A percentile compares a stretch with the other conserved stretches of the same genome.
These are phyloP conservation scores for Cyclocybe aegerita DNA, from an alignment of 768 basidiomycete genomes.

Conservation along the genomic window DNA sequence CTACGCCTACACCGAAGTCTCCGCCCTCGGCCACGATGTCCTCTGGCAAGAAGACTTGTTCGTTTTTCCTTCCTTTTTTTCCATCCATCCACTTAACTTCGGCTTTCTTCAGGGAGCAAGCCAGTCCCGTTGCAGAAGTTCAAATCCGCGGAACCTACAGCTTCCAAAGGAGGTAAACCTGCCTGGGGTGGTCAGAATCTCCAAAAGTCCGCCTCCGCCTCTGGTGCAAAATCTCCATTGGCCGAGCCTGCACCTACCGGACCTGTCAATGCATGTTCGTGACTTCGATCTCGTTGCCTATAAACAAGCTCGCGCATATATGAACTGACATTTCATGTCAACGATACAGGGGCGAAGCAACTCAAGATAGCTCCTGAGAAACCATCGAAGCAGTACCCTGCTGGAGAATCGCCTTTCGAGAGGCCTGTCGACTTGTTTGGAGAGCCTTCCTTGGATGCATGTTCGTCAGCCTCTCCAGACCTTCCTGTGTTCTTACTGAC, in stretches of 20 bases:
- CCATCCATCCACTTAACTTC: background rate
- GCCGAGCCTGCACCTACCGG: constrained; percentile 3
- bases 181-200: background rate
- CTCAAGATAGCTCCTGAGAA: constrained; percentile 8
- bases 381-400: background rate
- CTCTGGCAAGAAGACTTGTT: constrained; percentile 2
- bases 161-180: constrained; percentile 4
- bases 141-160: background rate
- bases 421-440: background rate
- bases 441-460: background rate
- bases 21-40: background rate
- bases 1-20: background rate
- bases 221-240: constrained; percentile 8
- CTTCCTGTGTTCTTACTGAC: too few species aligned
- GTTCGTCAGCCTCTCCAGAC: background rate
- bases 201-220: background rate
- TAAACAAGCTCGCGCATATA: background rate
- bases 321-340: background rate
- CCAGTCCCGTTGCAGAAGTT: constrained; percentile 14
- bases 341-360: constrained; percentile 11
- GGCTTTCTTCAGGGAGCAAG: constrained; percentile 18
- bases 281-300: background rate
- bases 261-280: constrained; percentile 16
- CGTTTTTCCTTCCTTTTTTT: background rate
- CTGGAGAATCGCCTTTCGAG: background rate